These are phyloP conservation scores for Quercus aquifolioides DNA, from an alignment of 306 rosid species.

Conservation along the genomic window DNA sequence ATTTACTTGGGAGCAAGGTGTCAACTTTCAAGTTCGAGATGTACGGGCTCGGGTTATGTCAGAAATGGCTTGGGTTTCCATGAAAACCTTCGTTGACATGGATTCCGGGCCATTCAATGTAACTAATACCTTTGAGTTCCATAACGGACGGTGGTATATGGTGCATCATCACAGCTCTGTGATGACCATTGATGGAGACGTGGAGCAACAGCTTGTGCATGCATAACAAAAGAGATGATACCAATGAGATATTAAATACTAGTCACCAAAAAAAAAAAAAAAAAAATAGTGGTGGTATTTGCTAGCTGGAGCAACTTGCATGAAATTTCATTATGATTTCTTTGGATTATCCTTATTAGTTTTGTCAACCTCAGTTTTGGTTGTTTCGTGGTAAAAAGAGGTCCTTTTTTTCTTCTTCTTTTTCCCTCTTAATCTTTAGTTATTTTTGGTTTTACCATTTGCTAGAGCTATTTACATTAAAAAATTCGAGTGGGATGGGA, in stretches of 20 bases:
- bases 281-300: constrained; percentile 29
- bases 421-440: not conserved
- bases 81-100: constrained; percentile 77
- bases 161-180: constrained; percentile 96
- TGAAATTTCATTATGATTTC: constrained; percentile 42
- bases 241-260: constrained; percentile 44
- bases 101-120: constrained; percentile 81
- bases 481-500: not conserved
- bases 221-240: constrained; percentile 42
- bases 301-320: constrained; percentile 54
- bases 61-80: constrained; percentile 96
- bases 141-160: constrained; percentile 82
- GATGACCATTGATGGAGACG: constrained; percentile 56
- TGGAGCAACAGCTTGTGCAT: constrained; percentile 62
- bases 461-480: too few relatives aligned
- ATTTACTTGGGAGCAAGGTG: constrained; percentile 86
- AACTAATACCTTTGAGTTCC: constrained; percentile 78
- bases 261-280: constrained; percentile 32
- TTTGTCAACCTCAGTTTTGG: constrained; percentile 56
- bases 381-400: constrained; percentile 27
- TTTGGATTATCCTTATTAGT: constrained; percentile 41
- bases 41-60: constrained; percentile 79
- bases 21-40: constrained; percentile 85
- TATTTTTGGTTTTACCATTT: not conserved
- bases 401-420: not conserved